Percentiles rank a stretch among this genome's conserved stretches.
phyloP scores from a whole-genome alignment of 768 basidiomycete species.

The Suillus discolor region DNA sequence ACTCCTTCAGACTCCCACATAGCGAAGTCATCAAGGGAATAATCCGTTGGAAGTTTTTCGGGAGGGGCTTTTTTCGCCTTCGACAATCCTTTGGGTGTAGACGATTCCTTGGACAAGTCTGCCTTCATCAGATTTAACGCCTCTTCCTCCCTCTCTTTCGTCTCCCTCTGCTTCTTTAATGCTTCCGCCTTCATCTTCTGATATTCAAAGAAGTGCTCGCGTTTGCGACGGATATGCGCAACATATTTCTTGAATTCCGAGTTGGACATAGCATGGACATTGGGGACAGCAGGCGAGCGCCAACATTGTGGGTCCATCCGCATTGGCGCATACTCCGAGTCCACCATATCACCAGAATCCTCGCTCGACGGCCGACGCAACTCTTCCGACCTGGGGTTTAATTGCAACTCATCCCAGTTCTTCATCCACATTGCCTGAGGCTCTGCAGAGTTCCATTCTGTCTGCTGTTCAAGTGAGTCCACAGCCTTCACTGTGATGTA shows the following conservation, averaged over 20 bases:
- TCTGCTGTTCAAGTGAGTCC: conserved; percentile 75
- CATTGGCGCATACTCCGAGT: conserved; percentile 28
- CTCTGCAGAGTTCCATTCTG: conserved; percentile 75
- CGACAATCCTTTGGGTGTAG: conserved; percentile 20
- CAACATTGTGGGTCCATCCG: conserved; percentile 18
- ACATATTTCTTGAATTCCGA: conserved; percentile 62
- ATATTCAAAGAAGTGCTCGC: conserved; percentile 57
- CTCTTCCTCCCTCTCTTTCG: neutral
- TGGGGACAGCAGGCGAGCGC: conserved; percentile 42
- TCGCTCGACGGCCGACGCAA: neutral
- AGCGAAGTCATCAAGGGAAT: conserved; percentile 44
- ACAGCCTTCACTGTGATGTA: conserved; percentile 67
- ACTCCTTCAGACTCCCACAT: conserved; percentile 22
- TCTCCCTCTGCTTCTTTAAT: conserved; percentile 10
- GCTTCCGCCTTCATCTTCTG: conserved; percentile 16
- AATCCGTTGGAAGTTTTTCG: conserved; percentile 9
- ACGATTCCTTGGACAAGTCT: conserved; percentile 2
- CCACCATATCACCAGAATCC: conserved; percentile 19
- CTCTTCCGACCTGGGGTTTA: conserved; percentile 15
- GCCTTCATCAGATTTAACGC: conserved; percentile 10
- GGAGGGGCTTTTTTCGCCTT: neutral
- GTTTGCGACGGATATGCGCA: conserved; percentile 53
- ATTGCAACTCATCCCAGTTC: conserved; percentile 61
- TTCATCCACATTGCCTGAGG: conserved; percentile 66
- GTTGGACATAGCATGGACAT: conserved; percentile 62